Evolutionary conservation across 106 monocot genomes (phyloP).

Genomic region (Cymbidium sinense): DNA sequence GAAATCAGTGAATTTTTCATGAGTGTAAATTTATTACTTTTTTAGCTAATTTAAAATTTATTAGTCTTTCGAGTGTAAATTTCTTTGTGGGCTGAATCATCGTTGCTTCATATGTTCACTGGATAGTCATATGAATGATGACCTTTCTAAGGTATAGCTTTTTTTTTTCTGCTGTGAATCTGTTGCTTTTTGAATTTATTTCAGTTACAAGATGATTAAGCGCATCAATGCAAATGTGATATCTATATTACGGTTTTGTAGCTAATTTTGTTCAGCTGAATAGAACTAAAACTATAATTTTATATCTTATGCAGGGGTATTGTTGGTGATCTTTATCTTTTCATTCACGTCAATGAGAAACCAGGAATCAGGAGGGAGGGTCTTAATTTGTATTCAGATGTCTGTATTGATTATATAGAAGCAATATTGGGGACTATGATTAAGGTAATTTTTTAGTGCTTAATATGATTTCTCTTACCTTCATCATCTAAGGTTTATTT

Average conservation of each 20-base stretch:
- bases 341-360: slow-evolving; percentile 72
- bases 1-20: background rate
- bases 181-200: background rate
- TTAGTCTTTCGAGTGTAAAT: no score
- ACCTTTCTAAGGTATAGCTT: background rate
- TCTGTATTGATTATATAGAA: slow-evolving; percentile 79
- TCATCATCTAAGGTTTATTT: background rate
- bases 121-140: background rate
- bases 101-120: background rate
- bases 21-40: background rate
- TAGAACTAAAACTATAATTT: background rate
- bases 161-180: background rate
- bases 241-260: background rate
- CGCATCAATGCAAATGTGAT: background rate
- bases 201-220: background rate
- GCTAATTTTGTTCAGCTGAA: background rate
- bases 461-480: background rate
- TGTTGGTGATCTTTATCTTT: slow-evolving; percentile 75
- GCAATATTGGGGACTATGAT: slow-evolving; percentile 84
- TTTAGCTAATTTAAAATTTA: no score
- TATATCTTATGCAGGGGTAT: slow-evolving; percentile 38
- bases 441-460: slow-evolving; percentile 35
- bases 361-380: slow-evolving; percentile 71
- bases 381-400: slow-evolving; percentile 63
- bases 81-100: no score